Base-by-base conservation (phyloP, 371 early-diverging fungal species). In the Paramicrosporidium saccamoebae region DNA sequence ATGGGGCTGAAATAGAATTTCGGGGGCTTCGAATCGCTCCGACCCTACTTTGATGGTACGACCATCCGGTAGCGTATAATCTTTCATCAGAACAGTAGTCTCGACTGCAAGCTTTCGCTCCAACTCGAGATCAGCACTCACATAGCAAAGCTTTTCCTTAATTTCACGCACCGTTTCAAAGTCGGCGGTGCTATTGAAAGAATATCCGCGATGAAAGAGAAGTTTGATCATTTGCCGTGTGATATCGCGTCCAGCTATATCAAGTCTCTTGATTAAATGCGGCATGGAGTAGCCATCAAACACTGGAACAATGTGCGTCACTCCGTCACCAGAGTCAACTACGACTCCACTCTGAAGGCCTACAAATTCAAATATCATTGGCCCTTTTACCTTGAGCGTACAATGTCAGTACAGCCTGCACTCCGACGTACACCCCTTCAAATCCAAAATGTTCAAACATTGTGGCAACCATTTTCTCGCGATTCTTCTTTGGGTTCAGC, bases 381-480 rank as follows among this genome's bases (percentile, higher is more conserved):
- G 3, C 7, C 5, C 14, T 14, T 8, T 25, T 17, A 73, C 79
- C 92, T 58, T 88, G 86, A 10, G 88, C 86, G 33, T 82, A 88
- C 16, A 92, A 53, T 7, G 88, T 84, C 36, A 92, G 46, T 9
- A 92, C 88, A 9, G 90, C 94, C 48, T 92, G 94, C 30, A 92
- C 79, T 25, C 86, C 77, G 3, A 88, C 68, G 36, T 78, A 81
- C 27, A 72, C 61, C 14, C 74, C 77, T 11, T 65, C 57, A 45
- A 90, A 84, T 1, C 75, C 75, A 36, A 79, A 90, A 16, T 63
- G 58, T 41, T 90, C 88, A 54, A 90, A 73, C 82, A 86, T 86
- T 27, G 64, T 53, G 41, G 77, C 64, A 22, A 63, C 61, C 84
- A 84, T 86, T 43, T 64, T 60, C 42, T 73, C 68, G 16, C 92